Evolutionary conservation across 129 eudicot species (phyloP), one percentile per base, ranked within the genome.

Genomic region (Chrysanthemum seticuspe): DNA sequence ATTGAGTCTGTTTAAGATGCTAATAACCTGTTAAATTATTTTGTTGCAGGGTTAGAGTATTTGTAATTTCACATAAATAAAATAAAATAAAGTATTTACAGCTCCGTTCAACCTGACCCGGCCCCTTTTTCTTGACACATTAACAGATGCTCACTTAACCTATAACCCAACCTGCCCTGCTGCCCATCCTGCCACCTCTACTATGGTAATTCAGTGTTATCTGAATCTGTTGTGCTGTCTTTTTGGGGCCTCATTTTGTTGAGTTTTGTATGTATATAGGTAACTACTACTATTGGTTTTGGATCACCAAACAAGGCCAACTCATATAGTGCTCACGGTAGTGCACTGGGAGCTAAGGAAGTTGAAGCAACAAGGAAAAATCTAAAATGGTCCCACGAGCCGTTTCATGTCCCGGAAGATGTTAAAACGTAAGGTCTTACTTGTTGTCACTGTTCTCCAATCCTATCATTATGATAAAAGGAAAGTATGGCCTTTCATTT

Each of bases 281-380:
- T 86, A 9, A 79, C 92, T 0, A 87, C 92, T 13, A 87, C 88
- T 2, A 87, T 87, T n/a, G 92, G 92, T 49, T 87, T 60, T 63
- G 92, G 88, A 15, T 87, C 92, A 45, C 88, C 92, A 7, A 87
- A 87, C 81, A 84, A 87, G 66, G 84, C 92, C 0, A 87, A 87
- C 79, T 83, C 91, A 15, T 86, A 86, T 15, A 81, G 88, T 73
- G 91, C 72, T 27, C 88, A 87, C 45, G 91, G 89, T 62, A 71
- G 81, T 62, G 92, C 92, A 7, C 60, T 87, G 72, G 89, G 92
- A 13, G 87, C 92, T 13, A 84, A 87, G 59, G 92, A 87, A 84
- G 85, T 84, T 0, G 89, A 79, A 15, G 92, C 92, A 16, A 87
- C 92, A 5, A 84, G 92, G 78, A 45, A 81, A 72, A 87, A 84